Evolutionary conservation across 345 rosid genomes (phyloP).

Genomic region (Rhizophora mangle): DNA sequence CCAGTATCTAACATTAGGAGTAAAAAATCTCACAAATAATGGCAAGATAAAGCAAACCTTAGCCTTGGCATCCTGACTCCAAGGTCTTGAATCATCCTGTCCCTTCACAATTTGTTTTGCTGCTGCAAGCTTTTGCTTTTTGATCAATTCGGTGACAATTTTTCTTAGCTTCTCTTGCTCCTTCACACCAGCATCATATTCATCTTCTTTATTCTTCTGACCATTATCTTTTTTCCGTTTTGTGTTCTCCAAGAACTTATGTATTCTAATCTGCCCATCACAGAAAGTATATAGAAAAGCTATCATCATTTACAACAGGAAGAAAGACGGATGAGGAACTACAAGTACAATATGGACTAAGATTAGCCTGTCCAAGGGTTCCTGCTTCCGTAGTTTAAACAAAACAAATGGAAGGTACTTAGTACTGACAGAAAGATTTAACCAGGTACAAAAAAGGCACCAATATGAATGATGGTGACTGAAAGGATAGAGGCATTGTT

Average conservation of each 20-base stretch:
- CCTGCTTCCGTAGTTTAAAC: background rate
- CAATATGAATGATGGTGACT: background rate
- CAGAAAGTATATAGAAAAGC: slow-evolving; percentile 17
- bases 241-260: slow-evolving; percentile 74
- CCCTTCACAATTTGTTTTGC: slow-evolving; percentile 73
- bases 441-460: background rate
- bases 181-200: slow-evolving; percentile 36
- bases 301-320: background rate
- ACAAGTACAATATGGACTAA: background rate
- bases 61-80: slow-evolving; percentile 70
- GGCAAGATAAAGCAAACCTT: slow-evolving; percentile 56
- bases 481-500: background rate
- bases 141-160: slow-evolving; percentile 69
- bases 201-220: slow-evolving; percentile 39
- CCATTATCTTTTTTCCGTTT: slow-evolving; percentile 48
- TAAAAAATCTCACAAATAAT: slow-evolving; percentile 3
- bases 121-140: slow-evolving; percentile 74
- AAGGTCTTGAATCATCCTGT: slow-evolving; percentile 64
- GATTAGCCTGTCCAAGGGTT: slow-evolving; percentile 6
- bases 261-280: slow-evolving; percentile 60
- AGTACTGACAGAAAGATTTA: background rate
- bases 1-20: slow-evolving; percentile 4
- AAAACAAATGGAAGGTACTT: background rate
- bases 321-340: background rate
- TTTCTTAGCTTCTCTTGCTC: slow-evolving; percentile 67